Evolutionary conservation across 140 eudicot species (phyloP).

Genomic region (Senecio squalidus): DNA sequence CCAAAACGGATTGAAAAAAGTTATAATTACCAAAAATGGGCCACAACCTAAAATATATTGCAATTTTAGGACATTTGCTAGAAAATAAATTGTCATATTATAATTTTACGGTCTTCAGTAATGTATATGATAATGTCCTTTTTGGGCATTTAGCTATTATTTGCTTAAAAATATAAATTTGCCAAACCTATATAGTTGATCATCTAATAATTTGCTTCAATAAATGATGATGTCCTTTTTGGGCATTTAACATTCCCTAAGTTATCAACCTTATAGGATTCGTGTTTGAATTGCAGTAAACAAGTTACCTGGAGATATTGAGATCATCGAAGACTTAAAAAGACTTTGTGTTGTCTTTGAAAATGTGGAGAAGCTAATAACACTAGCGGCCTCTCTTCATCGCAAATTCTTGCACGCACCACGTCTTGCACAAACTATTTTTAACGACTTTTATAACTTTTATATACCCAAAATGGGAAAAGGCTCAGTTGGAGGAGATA

Average conservation of each 20-base stretch:
- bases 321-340: conserved; percentile 54
- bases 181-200: no score
- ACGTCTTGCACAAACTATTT: conserved; percentile 58
- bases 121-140: neutral
- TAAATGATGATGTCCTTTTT: neutral
- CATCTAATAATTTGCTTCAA: no score
- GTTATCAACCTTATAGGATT: conserved; percentile 5
- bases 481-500: conserved; percentile 31
- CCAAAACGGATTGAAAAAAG: no score
- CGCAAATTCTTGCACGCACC: conserved; percentile 77
- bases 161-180: no score
- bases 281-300: conserved; percentile 40
- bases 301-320: conserved; percentile 42
- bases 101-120: neutral
- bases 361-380: conserved; percentile 63
- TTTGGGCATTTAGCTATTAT: neutral
- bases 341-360: conserved; percentile 70
- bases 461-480: conserved; percentile 74
- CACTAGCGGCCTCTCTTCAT: conserved; percentile 80
- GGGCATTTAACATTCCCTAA: neutral
- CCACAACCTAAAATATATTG: no score
- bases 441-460: conserved; percentile 50
- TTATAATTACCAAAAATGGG: no score
- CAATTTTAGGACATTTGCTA: neutral
- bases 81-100: neutral